Evolutionary conservation across 1,284 basidiomycete species (phyloP).

Genomic region (Sporisorium scitamineum): DNA sequence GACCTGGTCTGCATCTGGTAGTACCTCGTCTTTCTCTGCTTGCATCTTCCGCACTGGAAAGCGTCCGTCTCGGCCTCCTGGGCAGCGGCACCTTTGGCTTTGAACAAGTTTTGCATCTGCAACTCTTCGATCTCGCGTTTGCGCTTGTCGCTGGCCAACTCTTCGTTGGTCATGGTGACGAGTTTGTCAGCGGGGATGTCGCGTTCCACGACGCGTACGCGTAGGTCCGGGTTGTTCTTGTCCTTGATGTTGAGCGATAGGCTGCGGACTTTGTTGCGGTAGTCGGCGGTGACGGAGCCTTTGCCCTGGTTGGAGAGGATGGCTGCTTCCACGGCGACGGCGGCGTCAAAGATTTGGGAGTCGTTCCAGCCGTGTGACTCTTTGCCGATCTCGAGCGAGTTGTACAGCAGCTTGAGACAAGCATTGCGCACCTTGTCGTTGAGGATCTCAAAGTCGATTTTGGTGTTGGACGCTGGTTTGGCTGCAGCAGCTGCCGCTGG

Average conservation of each 20-base stretch:
- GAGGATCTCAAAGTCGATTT: slow-evolving; percentile 67
- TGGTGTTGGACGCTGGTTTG: slow-evolving; percentile 28
- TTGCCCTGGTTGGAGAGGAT: slow-evolving; percentile 62
- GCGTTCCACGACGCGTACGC: slow-evolving; percentile 85
- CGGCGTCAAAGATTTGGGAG: slow-evolving; percentile 70
- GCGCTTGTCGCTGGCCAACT: slow-evolving; percentile 94
- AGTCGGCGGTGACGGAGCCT: slow-evolving; percentile 69
- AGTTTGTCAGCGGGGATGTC: slow-evolving; percentile 79
- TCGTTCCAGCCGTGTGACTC: slow-evolving; percentile 35
- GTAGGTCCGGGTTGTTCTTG: slow-evolving; percentile 88
- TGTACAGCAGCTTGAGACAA: slow-evolving; percentile 90
- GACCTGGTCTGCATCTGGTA: slow-evolving; percentile 69
- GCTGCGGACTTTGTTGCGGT: slow-evolving; percentile 87
- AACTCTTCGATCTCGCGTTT: slow-evolving; percentile 81
- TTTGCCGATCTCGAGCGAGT: slow-evolving; percentile 76
- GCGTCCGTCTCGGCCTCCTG: slow-evolving; percentile 90
- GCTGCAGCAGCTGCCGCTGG: slow-evolving; percentile 22
- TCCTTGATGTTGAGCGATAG: slow-evolving; percentile 93
- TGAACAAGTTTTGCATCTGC: slow-evolving; percentile 80
- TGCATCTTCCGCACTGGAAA: slow-evolving; percentile 94
- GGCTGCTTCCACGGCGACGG: slow-evolving; percentile 71
- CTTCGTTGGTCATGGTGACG: slow-evolving; percentile 84
- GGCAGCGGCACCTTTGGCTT: slow-evolving; percentile 88
- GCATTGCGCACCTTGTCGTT: slow-evolving; percentile 80
- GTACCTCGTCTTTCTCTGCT: slow-evolving; percentile 66